Evolutionary conservation across 495 filamentous ascomycete genomes (phyloP).

Genomic region (Aspergillus conjunctus): DNA sequence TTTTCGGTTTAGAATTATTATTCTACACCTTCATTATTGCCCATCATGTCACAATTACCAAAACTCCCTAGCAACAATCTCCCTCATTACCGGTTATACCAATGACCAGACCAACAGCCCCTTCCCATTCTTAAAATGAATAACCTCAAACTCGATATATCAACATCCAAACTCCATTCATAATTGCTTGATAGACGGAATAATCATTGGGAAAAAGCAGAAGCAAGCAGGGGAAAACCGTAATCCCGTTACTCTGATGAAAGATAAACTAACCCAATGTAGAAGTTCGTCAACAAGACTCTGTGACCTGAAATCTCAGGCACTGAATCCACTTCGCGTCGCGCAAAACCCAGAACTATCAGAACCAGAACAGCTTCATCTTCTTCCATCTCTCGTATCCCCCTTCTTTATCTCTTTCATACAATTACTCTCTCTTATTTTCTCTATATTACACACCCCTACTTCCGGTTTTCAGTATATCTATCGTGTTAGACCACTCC

Average conservation of each 20-base stretch:
- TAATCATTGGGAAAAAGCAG: too few relatives aligned
- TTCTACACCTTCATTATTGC: neutral
- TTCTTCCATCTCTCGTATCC: neutral
- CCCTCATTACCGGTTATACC: neutral
- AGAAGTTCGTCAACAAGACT: slow-evolving; percentile 19
- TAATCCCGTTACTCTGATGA: neutral
- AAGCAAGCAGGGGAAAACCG: too few relatives aligned
- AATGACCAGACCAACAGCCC: too few relatives aligned
- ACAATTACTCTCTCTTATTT: neutral
- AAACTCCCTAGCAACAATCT: neutral
- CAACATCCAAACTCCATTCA: too few relatives aligned
- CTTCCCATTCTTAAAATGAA: too few relatives aligned
- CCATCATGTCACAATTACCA: neutral
- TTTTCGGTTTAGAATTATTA: neutral
- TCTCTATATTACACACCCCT: neutral
- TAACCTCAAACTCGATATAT: too few relatives aligned
- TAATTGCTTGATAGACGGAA: too few relatives aligned
- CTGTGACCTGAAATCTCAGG: slow-evolving; percentile 16
- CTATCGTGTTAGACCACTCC: neutral
- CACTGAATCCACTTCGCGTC: slow-evolving; percentile 14
- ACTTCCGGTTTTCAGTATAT: neutral
- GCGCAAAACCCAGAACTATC: too few relatives aligned
- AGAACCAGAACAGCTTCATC: slow-evolving; percentile 6
- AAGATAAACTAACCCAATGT: slow-evolving; percentile 14
- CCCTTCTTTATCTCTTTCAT: neutral